Evolutionary conservation across 306 rosid species (phyloP), one percentile per base, ranked within the genome.

Genomic region (Gynostemma pentaphyllum): DNA sequence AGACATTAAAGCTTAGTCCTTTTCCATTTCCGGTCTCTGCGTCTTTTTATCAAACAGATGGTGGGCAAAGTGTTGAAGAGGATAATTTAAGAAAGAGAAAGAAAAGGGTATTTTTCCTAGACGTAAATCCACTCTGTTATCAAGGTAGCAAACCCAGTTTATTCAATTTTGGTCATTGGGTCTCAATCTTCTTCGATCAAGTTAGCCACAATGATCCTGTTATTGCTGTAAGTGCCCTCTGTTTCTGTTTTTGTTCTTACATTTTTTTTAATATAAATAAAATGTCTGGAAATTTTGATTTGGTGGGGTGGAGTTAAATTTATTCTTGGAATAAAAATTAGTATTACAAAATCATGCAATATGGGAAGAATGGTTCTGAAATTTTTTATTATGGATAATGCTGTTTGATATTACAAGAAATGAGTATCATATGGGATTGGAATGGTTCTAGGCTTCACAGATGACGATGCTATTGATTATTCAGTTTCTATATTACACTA

Each of bases 111-210:
- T 91, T 87, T 74, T 85, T 91, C 44, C 76, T 91, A 48, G 98
- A 91, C 41, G 98, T 91, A 2, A 88, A 82, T 73, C 94, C 96
- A 15, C 78, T 91, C 7, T 88, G 96, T 41, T 88, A 88, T 27
- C 78, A 71, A 11, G 96, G 94, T 72, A 80, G 66, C 48, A 85
- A 66, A 4, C 95, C 95, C 27, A 88, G 86, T 73, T 73, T 91
- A 60, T 75, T 70, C 60, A 79, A 79, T 42, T 88, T 91, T 53
- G 87, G 70, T 39, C 78, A 65, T 15, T 91, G 96, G 98, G 74
- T 83, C 50, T 79, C 89, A 49, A 82, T 82, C 9, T 78, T 91
- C 68, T 80, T 88, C 71, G 61, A 72, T 15, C 72, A 80, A 76
- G 90, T 91, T 60, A 76, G 80, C 78, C 85, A 46, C 45, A 49